Base-by-base conservation (phyloP, 441 rosid genomes). In the Gossypium schwendimanii region DNA sequence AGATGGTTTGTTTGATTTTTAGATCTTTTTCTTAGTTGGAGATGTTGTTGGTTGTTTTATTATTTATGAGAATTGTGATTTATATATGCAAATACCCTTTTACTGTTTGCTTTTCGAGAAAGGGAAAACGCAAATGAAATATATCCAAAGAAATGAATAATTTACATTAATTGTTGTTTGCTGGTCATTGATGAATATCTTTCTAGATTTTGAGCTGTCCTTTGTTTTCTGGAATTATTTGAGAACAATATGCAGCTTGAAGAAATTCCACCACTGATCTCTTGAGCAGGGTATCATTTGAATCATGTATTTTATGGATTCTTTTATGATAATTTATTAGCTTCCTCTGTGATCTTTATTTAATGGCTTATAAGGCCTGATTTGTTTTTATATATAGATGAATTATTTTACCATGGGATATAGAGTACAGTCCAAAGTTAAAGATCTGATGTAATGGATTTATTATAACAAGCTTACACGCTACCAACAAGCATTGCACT, bases 301-400 rank as follows among this genome's bases (percentile, higher is more conserved):
- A 11, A 41, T 63, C 53, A 11, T 63, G 33, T 10, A 44, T 63
- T 7, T 17, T 17, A 18, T 36, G 12, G 49, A 8, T 63, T 65
- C 53, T 39, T 62, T 39, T 65, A 39, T 54, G 50, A 39, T 33
- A 54, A 23, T 67, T 23, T 24, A 49, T 49, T 21, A 33, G 9
- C n/a, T 15, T 62, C 3, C 23, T 26, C 26, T 59, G 12, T 17
- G 45, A 7, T 33, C 33, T 18, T 41, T n/a, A 6, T 49, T n/a
- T 14, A 11, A 33, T 2, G 20, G 26, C 17, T 18, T 20, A 24
- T 6, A 8, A 21, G 23, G 49, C 8, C 39, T 31, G 10, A 11
- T 66, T 52, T 67, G 36, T 72, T 69, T 74, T 23, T 41, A 23
- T 50, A 54, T 73, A 6, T 73, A 28, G 73, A 57, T 44, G 57